phyloP scores from a whole-genome alignment of 305 asterid genomes.

The Fraxinus dipetala region DNA sequence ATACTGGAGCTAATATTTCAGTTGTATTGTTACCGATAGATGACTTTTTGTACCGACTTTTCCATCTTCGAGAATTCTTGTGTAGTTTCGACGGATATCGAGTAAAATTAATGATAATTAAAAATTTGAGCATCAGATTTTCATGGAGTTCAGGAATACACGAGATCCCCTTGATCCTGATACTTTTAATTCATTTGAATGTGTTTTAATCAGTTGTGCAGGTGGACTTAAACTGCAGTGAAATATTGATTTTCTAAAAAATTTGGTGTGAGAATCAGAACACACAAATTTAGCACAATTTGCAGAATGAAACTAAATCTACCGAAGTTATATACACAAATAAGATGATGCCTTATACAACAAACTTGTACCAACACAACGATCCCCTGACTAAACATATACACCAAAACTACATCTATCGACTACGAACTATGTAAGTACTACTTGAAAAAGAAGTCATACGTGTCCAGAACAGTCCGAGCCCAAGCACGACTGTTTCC shows the following conservation, averaged over 20 bases:
- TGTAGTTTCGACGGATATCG: background rate
- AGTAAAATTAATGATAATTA: background rate
- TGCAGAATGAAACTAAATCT: background rate
- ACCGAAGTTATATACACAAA: background rate
- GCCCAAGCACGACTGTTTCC: constrained; percentile 11
- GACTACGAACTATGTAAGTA: constrained; percentile 27
- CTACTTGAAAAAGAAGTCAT: constrained; percentile 17
- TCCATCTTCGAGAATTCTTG: background rate
- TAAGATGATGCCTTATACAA: background rate
- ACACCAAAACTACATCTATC: constrained; percentile 10
- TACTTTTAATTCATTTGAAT: background rate
- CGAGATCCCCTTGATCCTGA: background rate
- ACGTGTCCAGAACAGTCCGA: constrained; percentile 14
- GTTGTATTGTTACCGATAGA: background rate
- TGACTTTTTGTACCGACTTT: background rate
- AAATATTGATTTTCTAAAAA: background rate
- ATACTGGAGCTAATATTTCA: background rate
- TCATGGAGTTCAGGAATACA: background rate
- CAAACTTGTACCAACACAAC: background rate
- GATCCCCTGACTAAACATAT: background rate
- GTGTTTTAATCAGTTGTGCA: background rate
- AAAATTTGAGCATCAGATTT: background rate
- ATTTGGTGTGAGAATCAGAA: background rate
- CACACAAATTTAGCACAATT: background rate
- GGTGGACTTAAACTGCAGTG: background rate